Evolutionary conservation across 441 rosid genomes (phyloP), one percentile per base, ranked within the genome.

Genomic region (Jatropha podagrica): DNA sequence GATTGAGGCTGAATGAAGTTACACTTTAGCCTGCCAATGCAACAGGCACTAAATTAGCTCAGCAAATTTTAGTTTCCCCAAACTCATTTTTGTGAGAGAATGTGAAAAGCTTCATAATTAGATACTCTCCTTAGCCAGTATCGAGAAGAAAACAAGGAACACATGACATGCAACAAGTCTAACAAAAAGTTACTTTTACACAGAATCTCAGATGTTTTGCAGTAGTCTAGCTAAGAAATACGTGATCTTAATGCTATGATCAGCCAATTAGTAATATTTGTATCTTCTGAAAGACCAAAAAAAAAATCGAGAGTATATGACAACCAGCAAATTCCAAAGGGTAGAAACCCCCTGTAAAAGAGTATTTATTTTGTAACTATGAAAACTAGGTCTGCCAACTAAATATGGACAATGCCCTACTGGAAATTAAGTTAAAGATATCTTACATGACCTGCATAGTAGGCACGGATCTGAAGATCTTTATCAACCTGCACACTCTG

Each of bases 371-470:
- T 58, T 61, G 20, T 18, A 40, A 75, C 37, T 58, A 52, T 67
- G 68, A 27, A 20, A 18, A 81, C 32, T 78, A 37, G 48, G 61
- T 54, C 62, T 76, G 75, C 41, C 38, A 78, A 72, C 40, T 60
- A 2, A 54, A 59, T 7, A 32, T 2, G 32, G 32, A 32, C 32
- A 32, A 41, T 42, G 52, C 18, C 13, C 40, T 15, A 55, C 14
- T 41, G 54, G 14, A 82, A 58, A 71, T 38, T 56, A 59, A 74
- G 68, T 23, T 52, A 27, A 73, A 79, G 69, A 67, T 18, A 42
- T 62, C 92, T 86, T 87, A 95, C 98, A 88, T 96, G 98, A 62
- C 99, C 98, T 23, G 98, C 98, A 69, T 96, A 96, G 76, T 96
- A 96, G 54, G 96, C 96, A 74, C 98, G 94, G 77, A 96, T 89